Evolutionary conservation across 768 basidiomycete species (phyloP).

Genomic region (Dacryopinax spathularia): DNA sequence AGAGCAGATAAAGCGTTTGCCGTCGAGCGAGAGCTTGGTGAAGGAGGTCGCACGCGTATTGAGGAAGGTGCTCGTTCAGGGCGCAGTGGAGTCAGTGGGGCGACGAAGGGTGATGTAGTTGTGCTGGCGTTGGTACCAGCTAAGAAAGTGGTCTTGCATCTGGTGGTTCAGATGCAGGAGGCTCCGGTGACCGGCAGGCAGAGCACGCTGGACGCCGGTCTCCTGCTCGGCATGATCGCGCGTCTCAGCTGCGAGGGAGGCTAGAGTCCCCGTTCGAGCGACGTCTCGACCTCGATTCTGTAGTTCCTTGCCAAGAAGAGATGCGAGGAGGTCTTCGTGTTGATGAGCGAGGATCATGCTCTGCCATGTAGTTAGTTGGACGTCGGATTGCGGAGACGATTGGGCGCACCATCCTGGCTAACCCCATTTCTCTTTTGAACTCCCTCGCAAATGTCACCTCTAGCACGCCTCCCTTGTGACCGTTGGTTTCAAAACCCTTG

Average conservation of each 20-base stretch:
- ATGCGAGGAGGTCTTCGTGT: not conserved
- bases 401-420: not conserved
- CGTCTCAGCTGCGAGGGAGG: not conserved
- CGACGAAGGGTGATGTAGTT: not conserved
- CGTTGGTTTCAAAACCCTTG: not conserved
- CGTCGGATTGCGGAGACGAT: not conserved
- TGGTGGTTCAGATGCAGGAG: not conserved
- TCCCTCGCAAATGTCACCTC: constrained; percentile 15
- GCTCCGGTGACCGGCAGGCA: not conserved
- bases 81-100: not conserved
- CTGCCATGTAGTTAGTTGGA: not conserved
- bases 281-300: not conserved
- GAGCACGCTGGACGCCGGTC: not conserved
- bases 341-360: not conserved
- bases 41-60: not conserved
- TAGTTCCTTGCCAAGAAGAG: not conserved
- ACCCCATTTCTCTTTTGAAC: constrained; percentile 7
- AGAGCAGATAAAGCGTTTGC: not conserved
- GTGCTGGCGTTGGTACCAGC: not conserved
- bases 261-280: not conserved
- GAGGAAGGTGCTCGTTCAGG: not conserved
- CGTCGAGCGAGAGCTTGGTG: not conserved
- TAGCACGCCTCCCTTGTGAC: not conserved
- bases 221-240: not conserved
- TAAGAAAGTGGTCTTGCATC: not conserved